These are phyloP conservation scores for Pichia sp. DNA, from an alignment of 1,139 yeast species.

Conservation along the genomic window DNA sequence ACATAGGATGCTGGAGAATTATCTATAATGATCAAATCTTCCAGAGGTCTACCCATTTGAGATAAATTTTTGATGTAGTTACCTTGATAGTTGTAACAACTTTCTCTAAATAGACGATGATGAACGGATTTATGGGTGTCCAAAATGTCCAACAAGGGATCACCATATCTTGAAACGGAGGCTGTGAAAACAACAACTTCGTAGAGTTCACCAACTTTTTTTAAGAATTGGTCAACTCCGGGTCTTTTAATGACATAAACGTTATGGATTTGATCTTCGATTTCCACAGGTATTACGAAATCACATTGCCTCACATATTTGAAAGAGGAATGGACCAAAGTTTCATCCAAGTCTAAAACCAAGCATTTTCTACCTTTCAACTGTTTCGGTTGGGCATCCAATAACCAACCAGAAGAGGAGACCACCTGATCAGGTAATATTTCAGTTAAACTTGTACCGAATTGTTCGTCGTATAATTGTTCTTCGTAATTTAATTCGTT, in stretches of 20 bases:
- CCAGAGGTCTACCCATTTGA: constrained; percentile 87
- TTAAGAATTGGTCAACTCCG: constrained; percentile 91
- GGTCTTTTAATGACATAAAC: constrained; percentile 97
- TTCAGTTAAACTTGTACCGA: constrained; percentile 48
- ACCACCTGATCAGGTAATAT: constrained; percentile 67
- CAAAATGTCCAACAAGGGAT: constrained; percentile 84
- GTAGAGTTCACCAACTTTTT: constrained; percentile 74
- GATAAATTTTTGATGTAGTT: constrained; percentile 90
- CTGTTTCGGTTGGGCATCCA: constrained; percentile 47
- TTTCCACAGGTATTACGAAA: constrained; percentile 88
- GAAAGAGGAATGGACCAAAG: constrained; percentile 92
- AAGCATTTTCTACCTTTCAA: constrained; percentile 70
- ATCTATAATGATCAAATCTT: constrained; percentile 84
- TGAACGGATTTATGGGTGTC: constrained; percentile 73
- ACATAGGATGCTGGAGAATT: constrained; percentile 96
- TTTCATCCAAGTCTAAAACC: constrained; percentile 89
- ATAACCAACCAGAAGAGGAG: constrained; percentile 55
- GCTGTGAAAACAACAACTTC: constrained; percentile 98
- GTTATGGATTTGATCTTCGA: constrained; percentile 80
- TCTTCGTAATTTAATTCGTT: constrained; percentile 13
- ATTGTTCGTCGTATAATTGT: constrained; percentile 33
- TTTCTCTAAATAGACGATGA: constrained; percentile 88
- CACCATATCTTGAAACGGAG: constrained; percentile 90
- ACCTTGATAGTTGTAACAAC: constrained; percentile 77
- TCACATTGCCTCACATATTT: constrained; percentile 89